phyloP scores from a whole-genome alignment of 441 rosid genomes.

The Pelargonium exstipulatum region DNA sequence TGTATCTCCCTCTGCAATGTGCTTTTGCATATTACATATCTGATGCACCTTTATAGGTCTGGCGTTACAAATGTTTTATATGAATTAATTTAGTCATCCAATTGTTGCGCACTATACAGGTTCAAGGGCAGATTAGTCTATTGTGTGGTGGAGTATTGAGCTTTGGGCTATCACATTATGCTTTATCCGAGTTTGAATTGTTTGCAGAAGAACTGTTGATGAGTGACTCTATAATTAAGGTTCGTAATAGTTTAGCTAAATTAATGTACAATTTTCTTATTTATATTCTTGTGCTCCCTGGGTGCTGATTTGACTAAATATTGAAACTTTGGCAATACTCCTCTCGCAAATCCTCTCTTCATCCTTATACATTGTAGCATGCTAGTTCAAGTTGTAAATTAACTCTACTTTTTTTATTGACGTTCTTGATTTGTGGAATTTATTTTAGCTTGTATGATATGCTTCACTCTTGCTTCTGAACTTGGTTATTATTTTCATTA shows the following conservation, averaged over 20 bases:
- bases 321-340: slow-evolving; percentile 8
- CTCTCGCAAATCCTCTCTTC: not conserved
- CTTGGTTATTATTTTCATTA: not conserved
- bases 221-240: slow-evolving; percentile 83
- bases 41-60: not conserved
- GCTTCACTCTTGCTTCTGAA: not conserved
- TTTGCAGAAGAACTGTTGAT: slow-evolving; percentile 91
- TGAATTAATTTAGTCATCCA: slow-evolving; percentile 8
- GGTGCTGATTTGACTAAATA: not conserved
- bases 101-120: slow-evolving; percentile 39
- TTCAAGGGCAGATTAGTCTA: slow-evolving; percentile 68
- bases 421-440: not conserved
- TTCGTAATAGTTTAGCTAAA: not conserved
- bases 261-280: not conserved
- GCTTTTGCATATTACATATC: not conserved
- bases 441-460: too few relatives aligned
- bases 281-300: slow-evolving; percentile 2
- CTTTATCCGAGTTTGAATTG: slow-evolving; percentile 78
- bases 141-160: slow-evolving; percentile 60
- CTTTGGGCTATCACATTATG: slow-evolving; percentile 78
- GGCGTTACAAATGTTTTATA: not conserved
- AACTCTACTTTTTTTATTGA: not conserved
- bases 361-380: not conserved
- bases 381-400: not conserved
- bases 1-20: not conserved